Evolutionary conservation across 345 rosid species (phyloP).

Genomic region (Populus davidiana): DNA sequence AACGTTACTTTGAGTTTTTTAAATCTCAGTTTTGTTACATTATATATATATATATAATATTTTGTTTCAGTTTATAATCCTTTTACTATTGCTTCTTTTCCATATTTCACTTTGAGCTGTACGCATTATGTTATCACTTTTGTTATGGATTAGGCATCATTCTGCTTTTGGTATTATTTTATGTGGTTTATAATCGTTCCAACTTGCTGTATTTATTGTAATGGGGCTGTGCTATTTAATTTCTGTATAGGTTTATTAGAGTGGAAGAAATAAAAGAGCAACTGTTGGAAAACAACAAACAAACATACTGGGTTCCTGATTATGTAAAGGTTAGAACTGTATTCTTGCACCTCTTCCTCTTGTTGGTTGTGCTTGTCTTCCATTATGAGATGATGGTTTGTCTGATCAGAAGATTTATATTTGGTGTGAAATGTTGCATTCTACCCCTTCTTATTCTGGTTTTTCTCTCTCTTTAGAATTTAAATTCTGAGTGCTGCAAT

Average conservation of each 20-base stretch:
- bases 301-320: conserved; percentile 97
- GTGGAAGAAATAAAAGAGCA: conserved; percentile 79
- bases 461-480: neutral
- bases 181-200: neutral
- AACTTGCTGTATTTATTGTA: neutral
- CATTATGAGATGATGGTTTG: neutral
- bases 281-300: conserved; percentile 74
- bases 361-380: neutral
- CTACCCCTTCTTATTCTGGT: neutral
- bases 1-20: neutral
- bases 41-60: neutral
- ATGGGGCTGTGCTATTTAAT: neutral
- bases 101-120: neutral
- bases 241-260: conserved; percentile 67
- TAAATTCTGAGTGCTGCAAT: neutral
- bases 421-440: neutral
- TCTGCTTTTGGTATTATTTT: neutral
- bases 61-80: neutral
- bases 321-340: conserved; percentile 74
- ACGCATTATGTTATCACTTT: neutral
- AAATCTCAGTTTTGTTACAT: neutral
- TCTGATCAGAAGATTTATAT: neutral
- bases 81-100: neutral
- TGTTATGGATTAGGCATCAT: neutral
- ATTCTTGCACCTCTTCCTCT: neutral